phyloP scores from a whole-genome alignment of 75 land plant species.

The Picea sitchensis region DNA sequence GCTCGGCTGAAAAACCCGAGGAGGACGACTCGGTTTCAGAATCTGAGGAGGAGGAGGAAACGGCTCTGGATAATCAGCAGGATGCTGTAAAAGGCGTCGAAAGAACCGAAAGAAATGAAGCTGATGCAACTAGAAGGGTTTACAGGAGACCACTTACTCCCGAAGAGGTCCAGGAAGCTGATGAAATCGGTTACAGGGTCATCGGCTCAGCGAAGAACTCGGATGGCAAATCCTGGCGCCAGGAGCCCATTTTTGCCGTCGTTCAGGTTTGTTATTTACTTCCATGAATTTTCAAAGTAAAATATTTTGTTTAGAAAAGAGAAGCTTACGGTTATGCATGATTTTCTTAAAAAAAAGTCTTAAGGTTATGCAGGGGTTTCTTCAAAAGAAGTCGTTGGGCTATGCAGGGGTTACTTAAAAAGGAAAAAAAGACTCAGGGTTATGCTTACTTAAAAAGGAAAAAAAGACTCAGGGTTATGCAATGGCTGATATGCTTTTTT shows the following conservation, averaged over 20 bases:
- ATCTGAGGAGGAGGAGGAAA: too few relatives aligned
- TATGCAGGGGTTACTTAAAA: not conserved
- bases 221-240: not conserved
- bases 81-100: too few relatives aligned
- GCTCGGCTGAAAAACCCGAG: too few relatives aligned
- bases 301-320: not conserved
- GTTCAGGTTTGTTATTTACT: constrained; percentile 1
- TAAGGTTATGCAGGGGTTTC: not conserved
- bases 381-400: not conserved
- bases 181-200: constrained; percentile 7
- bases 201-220: not conserved
- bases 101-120: too few relatives aligned
- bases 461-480: not conserved
- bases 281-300: not conserved
- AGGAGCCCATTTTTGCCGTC: not conserved
- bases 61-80: too few relatives aligned
- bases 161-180: not conserved
- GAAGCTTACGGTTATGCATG: not conserved
- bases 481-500: not conserved
- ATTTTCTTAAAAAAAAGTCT: not conserved
- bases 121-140: not conserved
- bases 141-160: not conserved
- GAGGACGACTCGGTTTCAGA: too few relatives aligned
- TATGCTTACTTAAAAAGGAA: not conserved
- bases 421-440: not conserved